Evolutionary conservation across 2,329 filamentous ascomycete genomes (phyloP).

Genomic region (Colletotrichum cuscutae): DNA sequence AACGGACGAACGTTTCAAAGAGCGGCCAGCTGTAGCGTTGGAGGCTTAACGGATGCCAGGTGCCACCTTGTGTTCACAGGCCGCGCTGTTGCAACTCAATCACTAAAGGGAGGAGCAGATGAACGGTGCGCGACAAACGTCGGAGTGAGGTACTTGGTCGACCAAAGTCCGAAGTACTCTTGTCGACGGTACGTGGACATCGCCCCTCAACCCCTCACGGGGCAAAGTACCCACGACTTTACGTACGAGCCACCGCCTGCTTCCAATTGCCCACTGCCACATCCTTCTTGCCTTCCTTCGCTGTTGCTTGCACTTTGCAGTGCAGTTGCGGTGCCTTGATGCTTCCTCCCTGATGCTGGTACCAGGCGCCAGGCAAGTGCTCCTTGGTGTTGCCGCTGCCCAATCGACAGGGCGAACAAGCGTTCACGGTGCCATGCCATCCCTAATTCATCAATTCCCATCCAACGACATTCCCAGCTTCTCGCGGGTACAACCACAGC

Average conservation of each 20-base stretch:
- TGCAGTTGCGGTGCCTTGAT: neutral
- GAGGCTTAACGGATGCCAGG: neutral
- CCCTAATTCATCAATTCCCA: neutral
- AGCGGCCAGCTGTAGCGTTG: neutral
- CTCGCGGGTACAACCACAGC: conserved; percentile 21
- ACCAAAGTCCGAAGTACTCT: neutral
- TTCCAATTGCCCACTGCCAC: conserved; percentile 30
- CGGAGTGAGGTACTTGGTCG: neutral
- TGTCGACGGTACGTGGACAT: conserved; percentile 4
- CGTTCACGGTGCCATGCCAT: neutral
- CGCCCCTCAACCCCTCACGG: neutral
- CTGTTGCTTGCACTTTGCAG: neutral
- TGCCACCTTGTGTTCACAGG: neutral
- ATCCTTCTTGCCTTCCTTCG: neutral
- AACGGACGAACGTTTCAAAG: conserved; percentile 8
- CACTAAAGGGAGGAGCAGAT: conserved; percentile 11
- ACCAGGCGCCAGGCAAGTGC: neutral
- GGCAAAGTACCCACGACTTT: conserved; percentile 24
- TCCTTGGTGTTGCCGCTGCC: conserved; percentile 1
- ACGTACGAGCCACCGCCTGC: conserved; percentile 11
- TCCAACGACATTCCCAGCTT: neutral
- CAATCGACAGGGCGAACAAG: conserved; percentile 8
- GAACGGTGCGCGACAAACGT: neutral
- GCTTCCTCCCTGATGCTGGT: conserved; percentile 2
- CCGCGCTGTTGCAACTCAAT: conserved; percentile 24